Percentiles rank a stretch among this genome's conserved stretches.
Conservation (phyloP, 257 asterid species). For the Avicennia marina region DNA sequence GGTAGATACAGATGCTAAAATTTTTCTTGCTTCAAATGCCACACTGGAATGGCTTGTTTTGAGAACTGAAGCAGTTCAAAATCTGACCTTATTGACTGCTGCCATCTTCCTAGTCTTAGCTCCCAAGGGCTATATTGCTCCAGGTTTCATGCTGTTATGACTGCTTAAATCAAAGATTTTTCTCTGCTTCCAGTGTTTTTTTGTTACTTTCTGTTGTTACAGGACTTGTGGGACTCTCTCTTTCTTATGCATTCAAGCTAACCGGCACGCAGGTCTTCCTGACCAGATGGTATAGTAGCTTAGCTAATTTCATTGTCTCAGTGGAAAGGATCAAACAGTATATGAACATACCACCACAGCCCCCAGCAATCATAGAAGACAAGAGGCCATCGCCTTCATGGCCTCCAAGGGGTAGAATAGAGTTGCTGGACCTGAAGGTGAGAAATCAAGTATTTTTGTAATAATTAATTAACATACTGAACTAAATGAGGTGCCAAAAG, state of each 20-base stretch:
- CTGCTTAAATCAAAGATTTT: background rate
- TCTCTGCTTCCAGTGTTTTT: no score
- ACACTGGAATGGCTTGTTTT: slow-evolving; percentile 69
- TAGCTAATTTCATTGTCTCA: slow-evolving; percentile 57
- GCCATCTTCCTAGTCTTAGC: slow-evolving; percentile 44
- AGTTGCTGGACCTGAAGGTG: slow-evolving; percentile 57
- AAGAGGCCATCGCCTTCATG: slow-evolving; percentile 53
- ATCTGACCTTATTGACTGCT: slow-evolving; percentile 54
- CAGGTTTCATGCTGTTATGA: slow-evolving; percentile 36
- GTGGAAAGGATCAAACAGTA: slow-evolving; percentile 76
- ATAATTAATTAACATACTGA: background rate
- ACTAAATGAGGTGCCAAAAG: background rate
- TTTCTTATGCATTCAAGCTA: slow-evolving; percentile 68
- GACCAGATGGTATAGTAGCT: slow-evolving; percentile 56
- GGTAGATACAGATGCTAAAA: slow-evolving; percentile 66
- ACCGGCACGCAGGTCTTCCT: slow-evolving; percentile 52
- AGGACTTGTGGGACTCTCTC: slow-evolving; percentile 79
- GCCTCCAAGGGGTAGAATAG: slow-evolving; percentile 66
- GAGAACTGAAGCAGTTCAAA: slow-evolving; percentile 70
- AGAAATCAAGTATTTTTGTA: background rate
- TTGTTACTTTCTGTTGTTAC: no score
- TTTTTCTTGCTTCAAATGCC: slow-evolving; percentile 55
- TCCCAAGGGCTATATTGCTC: slow-evolving; percentile 44
- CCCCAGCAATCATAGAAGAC: slow-evolving; percentile 55
- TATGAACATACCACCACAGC: slow-evolving; percentile 61